phyloP scores from a whole-genome alignment of 352 stramenopile species.

The Phytopythium mirpurense region DNA sequence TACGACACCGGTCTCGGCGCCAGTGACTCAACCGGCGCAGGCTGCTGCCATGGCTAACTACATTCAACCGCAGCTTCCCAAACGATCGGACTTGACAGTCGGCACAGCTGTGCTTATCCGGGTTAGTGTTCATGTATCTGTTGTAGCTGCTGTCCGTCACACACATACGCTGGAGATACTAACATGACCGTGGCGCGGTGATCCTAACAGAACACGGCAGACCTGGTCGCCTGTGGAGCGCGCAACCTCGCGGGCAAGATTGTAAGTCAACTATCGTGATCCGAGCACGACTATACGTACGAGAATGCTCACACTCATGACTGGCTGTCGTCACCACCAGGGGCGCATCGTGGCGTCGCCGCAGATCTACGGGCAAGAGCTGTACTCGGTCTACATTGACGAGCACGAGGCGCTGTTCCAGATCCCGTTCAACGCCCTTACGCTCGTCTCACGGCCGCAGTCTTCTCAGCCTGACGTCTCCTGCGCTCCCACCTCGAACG shows the following conservation, averaged over 20 bases:
- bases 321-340: constrained; percentile 2
- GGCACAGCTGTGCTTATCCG: constrained; percentile 64
- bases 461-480: background rate
- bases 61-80: constrained; percentile 17
- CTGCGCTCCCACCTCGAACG: background rate
- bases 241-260: constrained; percentile 68
- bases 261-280: constrained; percentile 9
- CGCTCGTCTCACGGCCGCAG: constrained; percentile 37
- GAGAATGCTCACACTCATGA: background rate
- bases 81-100: constrained; percentile 58
- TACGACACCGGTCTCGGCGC: background rate
- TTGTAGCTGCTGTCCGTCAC: too few species aligned
- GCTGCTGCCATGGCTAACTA: constrained; percentile 1
- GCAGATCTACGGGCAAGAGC: constrained; percentile 72
- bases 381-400: constrained; percentile 82
- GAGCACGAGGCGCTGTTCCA: constrained; percentile 79
- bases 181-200: background rate
- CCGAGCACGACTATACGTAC: background rate
- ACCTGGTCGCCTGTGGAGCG: constrained; percentile 69
- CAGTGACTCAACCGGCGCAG: background rate
- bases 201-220: constrained; percentile 45
- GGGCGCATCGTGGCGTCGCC: constrained; percentile 67
- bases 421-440: constrained; percentile 73
- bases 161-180: too few species aligned
- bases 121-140: constrained; percentile 20